Evolutionary conservation across 345 rosid genomes (phyloP), one percentile per base, ranked within the genome.

Genomic region (Eucalyptus urophylla): DNA sequence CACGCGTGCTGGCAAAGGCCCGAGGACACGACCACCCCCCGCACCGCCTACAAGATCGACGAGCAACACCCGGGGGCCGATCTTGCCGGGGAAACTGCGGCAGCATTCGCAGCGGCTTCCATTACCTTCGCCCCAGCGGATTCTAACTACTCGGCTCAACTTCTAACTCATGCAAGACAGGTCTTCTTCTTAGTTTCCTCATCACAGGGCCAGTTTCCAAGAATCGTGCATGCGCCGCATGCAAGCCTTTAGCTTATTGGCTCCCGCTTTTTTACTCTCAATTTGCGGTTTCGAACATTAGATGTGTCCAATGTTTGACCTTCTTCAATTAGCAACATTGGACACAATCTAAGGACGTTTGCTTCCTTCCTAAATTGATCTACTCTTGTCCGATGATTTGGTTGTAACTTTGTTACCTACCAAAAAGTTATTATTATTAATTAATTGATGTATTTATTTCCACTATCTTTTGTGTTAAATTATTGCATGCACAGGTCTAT

Each of bases 1-100:
- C 97, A 95, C 40, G 89, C 90, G 17, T 95, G 97, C 49, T 95
- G 96, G 96, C 80, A 91, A 91, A 92, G 96, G 86, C 98, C 43
- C 43, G 43, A 40, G 43, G 43, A 40, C 43, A 40, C 6, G 43
- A 40, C 43, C 43, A 40, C 43, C 43, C 43, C 94, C 0, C 86
- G 97, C 29, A 92, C 91, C 8, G 86, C 94, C 33, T 94, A 72
- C 81, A 91, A 49, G 89, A 90, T 94, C 43, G 92, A 94, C 49
- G 89, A 86, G 27, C 89, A 93, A 24, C 90, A 93, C 69, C 98
- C 95, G 4, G 97, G 98, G 24, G 87, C 96, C 6, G 96, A 96
- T 65, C 92, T 96, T 2, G 95, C 97, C 4, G 96, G 90, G 2
- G 96, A 95, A 91, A 94, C 95, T 3, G 94, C 95, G 3, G 96